Evolutionary conservation across 768 basidiomycete species (phyloP), one percentile per base, ranked within the genome.

Genomic region (Lactarius deliciosus): DNA sequence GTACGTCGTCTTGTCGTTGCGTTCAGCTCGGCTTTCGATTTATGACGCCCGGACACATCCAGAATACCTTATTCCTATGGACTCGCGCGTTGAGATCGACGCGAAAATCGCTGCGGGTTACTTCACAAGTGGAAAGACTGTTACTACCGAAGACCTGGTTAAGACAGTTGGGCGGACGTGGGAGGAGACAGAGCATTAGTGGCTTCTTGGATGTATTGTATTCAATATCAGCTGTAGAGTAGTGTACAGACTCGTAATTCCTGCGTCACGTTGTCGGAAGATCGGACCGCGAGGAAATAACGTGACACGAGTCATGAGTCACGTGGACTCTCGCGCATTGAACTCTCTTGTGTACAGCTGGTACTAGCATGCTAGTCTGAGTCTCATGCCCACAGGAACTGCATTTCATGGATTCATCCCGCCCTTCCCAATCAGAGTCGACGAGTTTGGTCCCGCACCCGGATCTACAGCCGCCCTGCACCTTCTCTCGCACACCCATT

Each of bases 61-160:
- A 86, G 92, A 92, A 61, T 84, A 96, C 69, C 86, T 97, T 64
- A 91, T 97, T 69, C 94, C 94, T 0, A 91, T 90, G 41, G 92
- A 94, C 77, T 90, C 90, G 53, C 85, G 87, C 18, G 96, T 98
- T 32, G 96, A 98, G 80, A 97, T 96, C 69, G 93, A 97, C 70
- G 96, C 96, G 41, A 98, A 97, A 84, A 94, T 95, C 71, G 92
- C 92, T 13, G 89, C 92, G 5, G 96, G 95, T 9, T 98, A 98
- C 76, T 96, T 92, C 78, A 87, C 90, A 36, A 90, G 84, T 68
- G 88, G 87, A 2, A 91, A 91, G 76, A 81, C 88, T 72, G 74
- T 96, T 50, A 87, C 86, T 0, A 83, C 92, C 74, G 89, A 83
- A 20, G 94, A 96, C 76, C 78, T 96, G 43, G 78, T 86, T 61